Base-by-base conservation (phyloP, 176 grass and related monocot genomes). In the Tuctoria greenei region DNA sequence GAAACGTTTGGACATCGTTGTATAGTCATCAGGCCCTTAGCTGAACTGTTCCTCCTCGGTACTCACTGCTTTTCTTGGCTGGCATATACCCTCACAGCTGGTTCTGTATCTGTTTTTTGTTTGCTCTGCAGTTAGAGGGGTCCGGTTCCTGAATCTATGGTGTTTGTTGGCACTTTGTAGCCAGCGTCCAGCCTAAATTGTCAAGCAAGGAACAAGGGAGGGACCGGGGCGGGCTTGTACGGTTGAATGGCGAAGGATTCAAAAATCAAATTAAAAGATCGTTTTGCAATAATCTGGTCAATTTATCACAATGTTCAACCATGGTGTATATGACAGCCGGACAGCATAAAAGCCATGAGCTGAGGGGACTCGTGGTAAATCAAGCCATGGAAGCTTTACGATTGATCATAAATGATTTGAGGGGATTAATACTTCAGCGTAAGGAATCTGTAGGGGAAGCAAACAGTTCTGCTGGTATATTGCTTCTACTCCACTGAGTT, bases 51-150 rank as follows among this genome's bases (percentile, higher is more conserved):
- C 67, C 7, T 61, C 35, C 8, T 50, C 79, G n/a, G 51, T 58
- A 51, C 5, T 1, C 73, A 78, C 67, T 78, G 74, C 50, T 72
- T 58, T n/a, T 38, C 43, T 56, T 60, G 85, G 16, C 85, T 71
- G 72, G 37, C 45, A 43, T 76, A 56, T 76, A 45, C 60, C 43
- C 18, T 82, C 52, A 9, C 9, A 42, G 43, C 38, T 35, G 21
- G n/a, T 42, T 52, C 15, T 50, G 39, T 21, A 21, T 17, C 31
- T 51, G 72, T 61, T 61, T 69, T 47, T 47, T 11, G 23, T 8
- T n/a, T 82, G 73, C 67, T 47, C 5, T 61, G 40, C 43, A 47
- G 10, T 17, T 55, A 73, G 25, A 41, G 73, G 72, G 59, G 61
- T 52, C 61, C 35, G 12, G 37, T 21, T 35, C 75, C 69, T 88